Evolutionary conservation across 2,329 filamentous ascomycete species (phyloP), one percentile per base, ranked within the genome.

Genomic region (Chalaropsis thielavioides): DNA sequence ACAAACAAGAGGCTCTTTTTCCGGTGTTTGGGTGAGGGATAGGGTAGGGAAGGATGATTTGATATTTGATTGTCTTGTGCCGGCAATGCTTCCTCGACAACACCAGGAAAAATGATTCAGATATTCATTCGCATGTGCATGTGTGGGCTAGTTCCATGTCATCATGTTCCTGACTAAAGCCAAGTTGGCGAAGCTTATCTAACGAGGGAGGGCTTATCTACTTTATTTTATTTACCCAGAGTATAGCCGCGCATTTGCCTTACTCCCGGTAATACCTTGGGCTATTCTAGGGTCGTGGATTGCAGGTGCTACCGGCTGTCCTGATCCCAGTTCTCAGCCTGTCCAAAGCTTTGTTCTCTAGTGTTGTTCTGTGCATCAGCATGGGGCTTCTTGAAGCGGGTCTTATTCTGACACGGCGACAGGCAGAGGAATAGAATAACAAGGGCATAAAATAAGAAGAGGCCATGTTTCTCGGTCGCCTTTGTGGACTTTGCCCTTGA

Each of bases 101-200:
- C 46, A 51, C 24, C 22, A 22, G 22, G n/a, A 22, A 15, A 58
- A 3, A 58, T 19, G 8, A 58, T 58, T 31, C 27, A 35, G 51
- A 58, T 35, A 58, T 58, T 58, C 51, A 58, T 58, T 58, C 22
- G 51, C 19, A 58, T 58, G 51, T 58, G 27, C 27, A 4, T 58
- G 13, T 38, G 10, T 17, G 17, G 51, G 17, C 24, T 56, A 56
- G 51, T 19, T 31, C 51, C 24, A n/a, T 27, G 19, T 56, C 44
- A 8, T 49, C 22, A 19, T n/a, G 44, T 49, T 49, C 44, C n/a
- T 19, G n/a, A 31, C 31, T 31, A 31, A 49, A 8, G n/a, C 11
- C 4, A 46, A 8, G 17, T n/a, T 46, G n/a, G 10, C 19, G 17
- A 6, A 17, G 19, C 8, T 49, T 49, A 49, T 8, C 44, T 19